Evolutionary conservation across 345 rosid genomes (phyloP).

Genomic region (Abelmoschus esculentus): DNA sequence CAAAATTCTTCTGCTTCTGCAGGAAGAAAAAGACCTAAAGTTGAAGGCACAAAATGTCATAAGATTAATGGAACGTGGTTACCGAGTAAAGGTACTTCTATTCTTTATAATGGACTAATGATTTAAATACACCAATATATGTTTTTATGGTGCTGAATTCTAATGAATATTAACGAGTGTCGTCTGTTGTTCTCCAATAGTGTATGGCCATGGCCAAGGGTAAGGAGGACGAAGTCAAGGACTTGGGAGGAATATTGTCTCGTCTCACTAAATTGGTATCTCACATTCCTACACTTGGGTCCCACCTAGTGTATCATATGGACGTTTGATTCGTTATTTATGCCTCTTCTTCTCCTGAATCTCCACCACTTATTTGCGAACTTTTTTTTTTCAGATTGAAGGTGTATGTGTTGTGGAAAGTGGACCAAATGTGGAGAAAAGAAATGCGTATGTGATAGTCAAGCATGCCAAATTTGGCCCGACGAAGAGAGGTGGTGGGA

Average conservation of each 20-base stretch:
- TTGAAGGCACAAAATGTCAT: slow-evolving; percentile 55
- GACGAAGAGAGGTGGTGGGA: slow-evolving; percentile 57
- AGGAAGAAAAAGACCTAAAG: slow-evolving; percentile 75
- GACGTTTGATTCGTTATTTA: neutral
- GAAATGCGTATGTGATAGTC: slow-evolving; percentile 53
- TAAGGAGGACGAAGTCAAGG: slow-evolving; percentile 44
- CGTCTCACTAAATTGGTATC: slow-evolving; percentile 53
- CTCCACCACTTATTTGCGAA: neutral
- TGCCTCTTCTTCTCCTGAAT: neutral
- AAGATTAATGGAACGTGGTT: slow-evolving; percentile 73
- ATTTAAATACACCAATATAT: neutral
- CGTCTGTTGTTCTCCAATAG: slow-evolving; percentile 33
- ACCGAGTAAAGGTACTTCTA: slow-evolving; percentile 72
- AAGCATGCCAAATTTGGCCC: slow-evolving; percentile 70
- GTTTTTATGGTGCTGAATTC: neutral
- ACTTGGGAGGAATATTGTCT: slow-evolving; percentile 54
- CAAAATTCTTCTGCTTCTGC: slow-evolving; percentile 18
- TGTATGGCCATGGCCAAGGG: slow-evolving; percentile 51
- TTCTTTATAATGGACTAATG: neutral
- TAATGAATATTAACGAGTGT: neutral
- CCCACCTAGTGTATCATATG: neutral
- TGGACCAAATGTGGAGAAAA: slow-evolving; percentile 53
- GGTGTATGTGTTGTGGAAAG: slow-evolving; percentile 59
- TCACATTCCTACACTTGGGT: neutral
- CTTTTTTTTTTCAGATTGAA: slow-evolving; percentile 38